Conservation (phyloP, 768 basidiomycete species). For the Psilocybe cyanescens region DNA sequence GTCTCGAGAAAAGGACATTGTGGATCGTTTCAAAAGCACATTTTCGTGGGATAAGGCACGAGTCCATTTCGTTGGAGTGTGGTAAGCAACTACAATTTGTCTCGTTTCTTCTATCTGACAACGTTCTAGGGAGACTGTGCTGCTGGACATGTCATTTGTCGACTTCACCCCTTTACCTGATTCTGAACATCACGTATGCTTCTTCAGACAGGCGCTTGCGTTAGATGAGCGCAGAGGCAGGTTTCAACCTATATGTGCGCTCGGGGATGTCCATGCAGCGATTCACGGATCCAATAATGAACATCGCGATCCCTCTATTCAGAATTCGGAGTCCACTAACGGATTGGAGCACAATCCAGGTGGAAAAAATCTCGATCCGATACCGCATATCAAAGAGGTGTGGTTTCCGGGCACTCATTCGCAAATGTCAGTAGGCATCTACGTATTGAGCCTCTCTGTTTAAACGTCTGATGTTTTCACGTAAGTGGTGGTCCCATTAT, state of each 20-base stretch:
- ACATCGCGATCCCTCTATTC: neutral
- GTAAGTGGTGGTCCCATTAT: too few species aligned
- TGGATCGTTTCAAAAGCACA: neutral
- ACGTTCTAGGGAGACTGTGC: neutral
- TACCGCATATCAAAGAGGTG: neutral
- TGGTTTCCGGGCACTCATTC: neutral
- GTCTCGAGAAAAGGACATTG: neutral
- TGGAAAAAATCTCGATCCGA: neutral
- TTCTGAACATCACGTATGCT: neutral
- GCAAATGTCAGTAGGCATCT: neutral
- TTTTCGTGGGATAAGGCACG: neutral
- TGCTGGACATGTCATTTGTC: neutral
- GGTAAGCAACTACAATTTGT: neutral
- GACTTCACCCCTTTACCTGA: neutral
- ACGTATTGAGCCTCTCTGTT: too few species aligned
- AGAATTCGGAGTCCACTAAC: neutral
- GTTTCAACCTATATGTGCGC: neutral
- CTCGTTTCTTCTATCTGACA: neutral
- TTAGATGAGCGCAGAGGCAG: neutral
- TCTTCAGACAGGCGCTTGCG: neutral
- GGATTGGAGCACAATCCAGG: neutral
- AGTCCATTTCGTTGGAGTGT: slow-evolving; percentile 7
- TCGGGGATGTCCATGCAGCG: neutral
- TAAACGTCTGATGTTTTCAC: too few species aligned
- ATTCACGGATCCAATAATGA: neutral